These are phyloP conservation scores for Zopfochytrium polystomum DNA, from an alignment of 371 early-diverging fungal genomes.

Conservation along the genomic window DNA sequence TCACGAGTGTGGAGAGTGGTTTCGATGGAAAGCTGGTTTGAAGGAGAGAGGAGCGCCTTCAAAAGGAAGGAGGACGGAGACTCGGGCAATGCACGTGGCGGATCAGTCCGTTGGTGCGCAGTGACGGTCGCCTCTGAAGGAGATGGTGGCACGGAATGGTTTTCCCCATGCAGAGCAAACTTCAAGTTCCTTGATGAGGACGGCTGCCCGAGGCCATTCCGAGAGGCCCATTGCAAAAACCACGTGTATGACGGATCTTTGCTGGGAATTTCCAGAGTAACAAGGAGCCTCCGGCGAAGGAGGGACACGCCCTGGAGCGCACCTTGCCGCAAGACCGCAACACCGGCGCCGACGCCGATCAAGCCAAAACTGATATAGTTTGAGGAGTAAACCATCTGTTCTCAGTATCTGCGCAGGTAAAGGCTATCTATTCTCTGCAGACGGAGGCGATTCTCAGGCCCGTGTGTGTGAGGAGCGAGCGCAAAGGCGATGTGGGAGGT, in stretches of 20 bases:
- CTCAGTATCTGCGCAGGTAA: too few species aligned
- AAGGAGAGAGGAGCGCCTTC: not conserved
- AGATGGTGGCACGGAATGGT: not conserved
- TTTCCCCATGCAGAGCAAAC: too few species aligned
- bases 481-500: not conserved
- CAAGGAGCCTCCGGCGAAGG: constrained; percentile 73
- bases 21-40: constrained; percentile 82
- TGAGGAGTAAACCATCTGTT: too few species aligned
- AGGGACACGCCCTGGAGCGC: constrained; percentile 63
- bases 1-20: constrained; percentile 78
- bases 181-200: too few species aligned
- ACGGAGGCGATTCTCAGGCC: too few species aligned
- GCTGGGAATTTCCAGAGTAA: constrained; percentile 90
- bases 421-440: too few species aligned
- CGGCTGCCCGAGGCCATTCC: too few species aligned
- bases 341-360: constrained; percentile 83
- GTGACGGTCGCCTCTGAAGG: not conserved
- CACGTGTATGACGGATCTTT: constrained; percentile 91
- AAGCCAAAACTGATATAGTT: constrained; percentile 69
- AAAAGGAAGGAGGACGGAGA: not conserved
- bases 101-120: not conserved
- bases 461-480: too few species aligned
- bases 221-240: constrained; percentile 86
- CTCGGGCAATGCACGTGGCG: not conserved
- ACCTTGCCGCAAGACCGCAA: constrained; percentile 76